phyloP scores from a whole-genome alignment of 2,329 filamentous ascomycete genomes.

The Escovopsis sp. region DNA sequence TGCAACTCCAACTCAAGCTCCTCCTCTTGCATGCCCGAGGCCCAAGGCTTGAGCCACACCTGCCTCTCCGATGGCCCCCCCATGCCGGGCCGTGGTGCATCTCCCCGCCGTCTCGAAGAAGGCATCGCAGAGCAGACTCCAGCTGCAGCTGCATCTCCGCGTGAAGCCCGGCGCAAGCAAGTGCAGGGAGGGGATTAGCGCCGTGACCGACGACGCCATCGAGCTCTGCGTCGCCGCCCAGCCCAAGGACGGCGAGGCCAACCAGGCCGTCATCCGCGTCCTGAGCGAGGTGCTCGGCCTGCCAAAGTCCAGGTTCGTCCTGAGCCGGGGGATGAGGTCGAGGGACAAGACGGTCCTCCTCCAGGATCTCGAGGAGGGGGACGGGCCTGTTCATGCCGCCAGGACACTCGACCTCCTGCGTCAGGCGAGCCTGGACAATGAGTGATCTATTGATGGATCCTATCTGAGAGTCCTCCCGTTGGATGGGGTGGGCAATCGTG shows the following conservation, averaged over 20 bases:
- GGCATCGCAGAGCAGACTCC: conserved; percentile 20
- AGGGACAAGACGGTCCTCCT: conserved; percentile 46
- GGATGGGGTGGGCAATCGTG: too few species aligned
- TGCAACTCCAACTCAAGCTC: too few species aligned
- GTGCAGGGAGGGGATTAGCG: conserved; percentile 43
- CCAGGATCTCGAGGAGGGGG: conserved; percentile 18
- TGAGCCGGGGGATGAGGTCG: conserved; percentile 49
- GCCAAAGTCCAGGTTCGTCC: conserved; percentile 47
- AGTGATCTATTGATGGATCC: too few species aligned
- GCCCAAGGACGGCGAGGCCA: conserved; percentile 53
- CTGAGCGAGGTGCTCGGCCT: conserved; percentile 45
- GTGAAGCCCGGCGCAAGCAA: conserved; percentile 53
- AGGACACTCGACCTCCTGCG: conserved; percentile 15
- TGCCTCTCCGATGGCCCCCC: conserved; percentile 16
- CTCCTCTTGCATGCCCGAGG: too few species aligned
- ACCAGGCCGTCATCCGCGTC: conserved; percentile 48
- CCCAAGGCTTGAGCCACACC: too few species aligned
- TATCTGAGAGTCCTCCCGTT: too few species aligned
- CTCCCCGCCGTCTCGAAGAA: conserved; percentile 31
- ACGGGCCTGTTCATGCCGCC: conserved; percentile 15
- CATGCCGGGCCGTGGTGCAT: conserved; percentile 27
- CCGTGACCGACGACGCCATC: conserved; percentile 40
- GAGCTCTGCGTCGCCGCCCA: conserved; percentile 53
- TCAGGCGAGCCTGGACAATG: conserved; percentile 9
- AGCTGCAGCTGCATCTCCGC: conserved; percentile 47